These are phyloP conservation scores for Podospora conica DNA, from an alignment of 495 filamentous ascomycete species.

Conservation along the genomic window DNA sequence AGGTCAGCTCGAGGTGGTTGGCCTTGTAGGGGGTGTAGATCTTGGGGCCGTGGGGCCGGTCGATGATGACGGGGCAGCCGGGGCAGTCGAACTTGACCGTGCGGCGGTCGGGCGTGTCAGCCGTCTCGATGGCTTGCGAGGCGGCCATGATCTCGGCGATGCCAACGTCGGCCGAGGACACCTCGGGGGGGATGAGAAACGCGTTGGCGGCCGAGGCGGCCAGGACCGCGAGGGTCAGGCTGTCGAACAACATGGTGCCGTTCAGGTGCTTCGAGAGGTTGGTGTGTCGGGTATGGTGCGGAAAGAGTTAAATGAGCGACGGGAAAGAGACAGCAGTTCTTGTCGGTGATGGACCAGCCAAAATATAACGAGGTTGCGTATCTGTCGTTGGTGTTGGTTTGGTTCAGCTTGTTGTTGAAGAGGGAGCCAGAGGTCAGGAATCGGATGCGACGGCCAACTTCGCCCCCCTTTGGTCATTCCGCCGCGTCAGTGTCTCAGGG, in stretches of 20 bases:
- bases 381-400: not conserved
- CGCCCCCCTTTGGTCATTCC: not conserved
- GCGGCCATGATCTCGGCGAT: conserved; percentile 13
- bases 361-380: not conserved
- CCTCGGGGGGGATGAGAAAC: conserved; percentile 25
- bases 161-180: conserved; percentile 18
- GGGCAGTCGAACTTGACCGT: conserved; percentile 38
- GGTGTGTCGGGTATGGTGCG: not conserved
- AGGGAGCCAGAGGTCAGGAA: not conserved
- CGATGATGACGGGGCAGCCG: conserved; percentile 33
- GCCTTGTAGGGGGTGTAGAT: conserved; percentile 22
- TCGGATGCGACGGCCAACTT: not conserved
- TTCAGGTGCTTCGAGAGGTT: not conserved
- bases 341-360: conserved; percentile 2
- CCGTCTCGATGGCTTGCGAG: not conserved
- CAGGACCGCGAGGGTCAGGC: conserved; percentile 21
- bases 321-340: not conserved
- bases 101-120: conserved; percentile 11
- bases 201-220: conserved; percentile 19
- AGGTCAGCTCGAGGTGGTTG: conserved; percentile 37
- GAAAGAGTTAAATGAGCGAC: not conserved
- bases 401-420: not conserved
- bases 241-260: conserved; percentile 27
- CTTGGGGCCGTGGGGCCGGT: conserved; percentile 19
- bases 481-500: not conserved